These are phyloP conservation scores for Citrus maxima DNA, from an alignment of 345 rosid genomes.

Conservation along the genomic window DNA sequence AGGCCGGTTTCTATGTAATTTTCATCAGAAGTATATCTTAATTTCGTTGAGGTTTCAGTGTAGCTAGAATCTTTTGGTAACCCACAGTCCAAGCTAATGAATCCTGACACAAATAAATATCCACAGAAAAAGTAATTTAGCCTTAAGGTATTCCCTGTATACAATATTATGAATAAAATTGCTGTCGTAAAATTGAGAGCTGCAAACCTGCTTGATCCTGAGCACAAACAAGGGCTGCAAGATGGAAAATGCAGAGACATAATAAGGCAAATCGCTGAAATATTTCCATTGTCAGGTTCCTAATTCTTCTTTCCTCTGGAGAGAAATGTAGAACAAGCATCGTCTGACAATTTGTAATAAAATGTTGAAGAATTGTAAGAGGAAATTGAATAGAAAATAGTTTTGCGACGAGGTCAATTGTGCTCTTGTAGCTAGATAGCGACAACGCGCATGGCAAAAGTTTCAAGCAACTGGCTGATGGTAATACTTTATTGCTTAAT, in stretches of 20 bases:
- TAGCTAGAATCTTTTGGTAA: conserved; percentile 21
- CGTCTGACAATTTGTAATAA: neutral
- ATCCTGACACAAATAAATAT: conserved; percentile 24
- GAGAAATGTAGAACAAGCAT: neutral
- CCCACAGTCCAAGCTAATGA: conserved; percentile 49
- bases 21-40: conserved; percentile 31
- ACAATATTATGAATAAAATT: neutral
- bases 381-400: neutral
- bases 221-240: neutral
- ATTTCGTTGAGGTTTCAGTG: conserved; percentile 25
- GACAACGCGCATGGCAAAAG: neutral
- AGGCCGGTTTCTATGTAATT: conserved; percentile 28
- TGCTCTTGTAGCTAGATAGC: neutral
- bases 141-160: neutral
- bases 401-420: neutral
- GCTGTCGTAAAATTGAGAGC: neutral
- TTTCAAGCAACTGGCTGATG: neutral
- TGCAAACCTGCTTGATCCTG: conserved; percentile 21
- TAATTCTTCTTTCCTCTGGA: neutral
- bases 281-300: neutral
- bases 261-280: neutral
- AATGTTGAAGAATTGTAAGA: neutral
- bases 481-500: neutral
- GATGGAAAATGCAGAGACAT: neutral
- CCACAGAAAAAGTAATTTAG: neutral